Evolutionary conservation across 768 basidiomycete genomes (phyloP), one percentile per base, ranked within the genome.

Genomic region (Amanita inopinata): DNA sequence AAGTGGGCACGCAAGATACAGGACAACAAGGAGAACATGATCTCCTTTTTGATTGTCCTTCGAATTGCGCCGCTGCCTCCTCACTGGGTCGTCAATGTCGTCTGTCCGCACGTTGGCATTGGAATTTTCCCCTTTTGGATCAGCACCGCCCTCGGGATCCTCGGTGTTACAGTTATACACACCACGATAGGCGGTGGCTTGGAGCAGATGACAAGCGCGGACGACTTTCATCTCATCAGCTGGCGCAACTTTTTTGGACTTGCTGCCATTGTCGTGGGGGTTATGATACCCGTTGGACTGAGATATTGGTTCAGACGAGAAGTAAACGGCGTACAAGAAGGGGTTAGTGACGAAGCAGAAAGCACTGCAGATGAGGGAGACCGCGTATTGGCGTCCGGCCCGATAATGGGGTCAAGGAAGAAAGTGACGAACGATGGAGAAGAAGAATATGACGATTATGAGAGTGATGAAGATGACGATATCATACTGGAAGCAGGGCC

Each of bases 31-130:
- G 80, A 80, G 51, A 91, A 92, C 62, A 69, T 96, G 54, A 73
- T 96, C 33, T 87, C 87, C 9, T 97, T 93, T 61, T 77, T 97
- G 51, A 85, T 98, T 59, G 78, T 98, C n/a, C 67, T 98, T 33
- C 81, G 92, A 44, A 93, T 97, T 46, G 86, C 91, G 1, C 93
- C 93, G 0, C 71, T 96, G 14, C 93, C 93, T 22, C 93, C 93
- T 4, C 93, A 96, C 53, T 97, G 94, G 94, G 84, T 96, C 24
- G 80, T 94, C 49, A 97, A 97, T 56, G 71, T 96, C 45, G 66
- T 96, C 6, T 87, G 86, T 49, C 93, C 93, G 0, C 93, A 98
- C 54, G 75, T 98, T 20, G 88, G 90, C 23, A 93, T 98, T 49
- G 74, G 78, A 7, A 60, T 91, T 42, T 61, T 83, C 31, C 77